Evolutionary conservation across 371 early-diverging fungal genomes (phyloP), one percentile per base, ranked within the genome.

Genomic region (Coemansia sp.): DNA sequence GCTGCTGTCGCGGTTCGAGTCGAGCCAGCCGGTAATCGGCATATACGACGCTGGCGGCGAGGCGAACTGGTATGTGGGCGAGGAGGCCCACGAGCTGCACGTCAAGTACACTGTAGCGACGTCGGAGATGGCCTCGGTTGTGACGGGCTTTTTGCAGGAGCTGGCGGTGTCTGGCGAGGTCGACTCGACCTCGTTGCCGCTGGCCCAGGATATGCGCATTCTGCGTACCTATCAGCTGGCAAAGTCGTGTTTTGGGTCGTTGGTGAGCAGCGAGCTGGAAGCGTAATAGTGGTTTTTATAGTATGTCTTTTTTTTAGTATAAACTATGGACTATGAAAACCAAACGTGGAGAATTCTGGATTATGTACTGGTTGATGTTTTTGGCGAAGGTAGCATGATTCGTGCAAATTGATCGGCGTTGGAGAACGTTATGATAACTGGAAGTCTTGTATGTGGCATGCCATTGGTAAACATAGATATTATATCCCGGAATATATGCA

Each of bases 201-300:
- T 74, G 39, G 66, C 72, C 0, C 66, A 74, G 34, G 74, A 72
- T 34, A 60, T 65, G 51, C 64, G 74, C 9, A 69, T 74, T 37
- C 34, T 60, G 51, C 74, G 74, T 44, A 64, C 59, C 1, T 62
- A 60, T 54, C 65, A 66, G 32, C 56, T 70, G 65, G 74, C 74
- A 4, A 61, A 62, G 36, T 54, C 72, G 10, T 74, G 74, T 58
- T 74, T 74, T 72, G 66, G 65, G 55, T 59, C 62, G 11, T 57
- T 74, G 34, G 66, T 74, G 3, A 53, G 55, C 31, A 55, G 53
- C 16, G 58, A 65, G 16, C 34, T 68, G 3, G 61, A 58, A 1
- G 65, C 40, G 5, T 66, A 60, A 24, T 24, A 24, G 24, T 24
- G 24, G 24, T 24, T 24, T 24, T 24, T 24, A 39, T 6, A 10